These are phyloP conservation scores for Dryadomyces quercivorus DNA, from an alignment of 2,329 filamentous ascomycete species.

Conservation along the genomic window DNA sequence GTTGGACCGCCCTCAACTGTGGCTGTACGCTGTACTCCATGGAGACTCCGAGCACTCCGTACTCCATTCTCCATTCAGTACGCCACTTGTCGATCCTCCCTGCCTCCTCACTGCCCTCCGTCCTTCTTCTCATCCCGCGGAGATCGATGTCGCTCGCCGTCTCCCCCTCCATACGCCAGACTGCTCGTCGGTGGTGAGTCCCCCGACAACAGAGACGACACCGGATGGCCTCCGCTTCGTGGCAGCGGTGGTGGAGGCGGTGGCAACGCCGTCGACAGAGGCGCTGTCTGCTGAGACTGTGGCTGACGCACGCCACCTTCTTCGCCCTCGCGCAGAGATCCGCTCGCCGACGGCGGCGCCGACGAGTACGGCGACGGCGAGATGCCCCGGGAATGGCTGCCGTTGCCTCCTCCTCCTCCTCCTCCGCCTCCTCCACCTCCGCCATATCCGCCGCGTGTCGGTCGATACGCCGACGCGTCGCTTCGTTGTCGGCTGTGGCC, in stretches of 20 bases:
- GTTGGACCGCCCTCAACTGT: too few species aligned
- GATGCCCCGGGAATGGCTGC: constrained; percentile 17
- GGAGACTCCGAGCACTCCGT: too few species aligned
- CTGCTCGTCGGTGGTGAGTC: constrained; percentile 19
- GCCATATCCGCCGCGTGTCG: constrained; percentile 21
- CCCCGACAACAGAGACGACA: constrained; percentile 31
- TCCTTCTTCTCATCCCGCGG: constrained; percentile 9
- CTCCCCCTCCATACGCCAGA: constrained; percentile 14
- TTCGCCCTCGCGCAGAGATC: constrained; percentile 21
- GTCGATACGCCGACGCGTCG: constrained; percentile 42
- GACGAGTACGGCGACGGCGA: constrained; percentile 19
- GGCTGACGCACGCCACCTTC: constrained; percentile 14
- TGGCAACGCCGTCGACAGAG: constrained; percentile 5
- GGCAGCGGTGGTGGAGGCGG: constrained; percentile 10
- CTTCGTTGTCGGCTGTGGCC: constrained; percentile 54
- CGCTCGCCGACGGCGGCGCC: constrained; percentile 18
- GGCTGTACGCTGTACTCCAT: too few species aligned
- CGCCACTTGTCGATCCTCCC: too few species aligned
- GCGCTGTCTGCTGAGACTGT: not conserved
- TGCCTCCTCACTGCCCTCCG: not conserved
- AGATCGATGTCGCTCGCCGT: constrained; percentile 20
- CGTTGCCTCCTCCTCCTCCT: not conserved
- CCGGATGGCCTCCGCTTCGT: constrained; percentile 25
- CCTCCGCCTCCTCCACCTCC: constrained; percentile 3
- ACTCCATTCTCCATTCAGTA: too few species aligned